Base-by-base conservation (phyloP, 2,329 filamentous ascomycete genomes). In the Mycocentrospora acerina region DNA sequence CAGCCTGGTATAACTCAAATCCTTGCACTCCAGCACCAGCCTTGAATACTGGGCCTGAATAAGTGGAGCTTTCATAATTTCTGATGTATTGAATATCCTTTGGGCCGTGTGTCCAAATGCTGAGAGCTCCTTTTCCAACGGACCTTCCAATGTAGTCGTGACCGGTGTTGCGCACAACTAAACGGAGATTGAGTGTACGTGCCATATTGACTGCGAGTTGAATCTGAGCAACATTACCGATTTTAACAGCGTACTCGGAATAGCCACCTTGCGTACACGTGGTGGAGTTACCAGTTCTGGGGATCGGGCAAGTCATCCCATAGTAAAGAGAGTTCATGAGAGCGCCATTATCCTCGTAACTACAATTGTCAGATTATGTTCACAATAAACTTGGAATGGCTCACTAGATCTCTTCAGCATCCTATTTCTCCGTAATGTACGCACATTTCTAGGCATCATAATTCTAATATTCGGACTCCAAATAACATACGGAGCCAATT, bases 141-240 rank as follows among this genome's bases (percentile, higher is more conserved):
- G 56, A 61, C 16, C 54, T 40, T n/a, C 57, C 58, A 26, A 56
- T 54, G 32, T 60, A 66, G 30, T 60, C 57, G 16, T 66, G 62
- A 0, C 62, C 59, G 3, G 60, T 66, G 35, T 61, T 65, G 10
- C 53, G 51, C 7, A 66, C 48, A 4, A 61, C 56, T 4, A 67
- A 33, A 11, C 63, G 60, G 15, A 67, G 53, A 35, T 65, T 63
- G 7, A 55, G 39, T 1, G 47, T 49, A 2, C 55, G 55, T 3
- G 61, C 64, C 12, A 67, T 52, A 29, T 66, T 66, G 10, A 66
- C 51, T 3, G 59, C 55, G 8, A 64, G 40, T 16, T 66, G 62
- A 6, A 65, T 57, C 15, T 66, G 60, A 1, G 59, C 57, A 12
- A 64, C 57, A 4, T 51, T 64, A 12, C 35, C 34, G 16, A 57